Percentiles rank a stretch among this genome's conserved stretches.
Evolutionary conservation across 1,284 basidiomycete genomes (phyloP).

Genomic region (Rhodotorula sp.): DNA sequence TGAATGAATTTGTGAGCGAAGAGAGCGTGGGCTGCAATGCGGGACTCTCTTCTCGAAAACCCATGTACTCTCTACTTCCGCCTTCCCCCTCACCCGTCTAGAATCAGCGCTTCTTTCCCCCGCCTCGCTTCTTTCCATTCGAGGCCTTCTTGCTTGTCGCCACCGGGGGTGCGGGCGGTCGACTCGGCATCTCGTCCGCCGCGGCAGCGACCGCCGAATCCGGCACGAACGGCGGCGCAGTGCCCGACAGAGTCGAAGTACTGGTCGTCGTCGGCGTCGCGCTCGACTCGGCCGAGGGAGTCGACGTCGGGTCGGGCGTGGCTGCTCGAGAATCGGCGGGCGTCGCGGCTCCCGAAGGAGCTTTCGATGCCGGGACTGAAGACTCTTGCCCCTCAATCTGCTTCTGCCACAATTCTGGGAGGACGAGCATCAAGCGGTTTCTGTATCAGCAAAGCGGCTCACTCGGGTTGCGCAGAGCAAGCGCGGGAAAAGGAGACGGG

Average conservation of each 20-base stretch:
- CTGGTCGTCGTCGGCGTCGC: not conserved
- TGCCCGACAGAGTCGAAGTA: too few species aligned
- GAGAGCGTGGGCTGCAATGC: too few species aligned
- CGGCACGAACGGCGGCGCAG: not conserved
- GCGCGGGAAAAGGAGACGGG: not conserved
- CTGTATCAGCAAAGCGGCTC: too few species aligned
- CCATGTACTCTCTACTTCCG: not conserved
- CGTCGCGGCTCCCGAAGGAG: not conserved
- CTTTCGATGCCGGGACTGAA: not conserved
- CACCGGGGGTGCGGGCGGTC: too few species aligned
- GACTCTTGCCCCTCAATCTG: conserved; percentile 35
- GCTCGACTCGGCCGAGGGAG: not conserved
- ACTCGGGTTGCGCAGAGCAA: not conserved
- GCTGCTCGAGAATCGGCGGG: not conserved
- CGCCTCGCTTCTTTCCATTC: conserved; percentile 2
- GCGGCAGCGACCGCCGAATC: conserved; percentile 1
- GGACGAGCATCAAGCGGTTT: too few species aligned
- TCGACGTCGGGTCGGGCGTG: not conserved
- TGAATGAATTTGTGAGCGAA: not conserved
- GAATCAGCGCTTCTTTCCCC: not conserved
- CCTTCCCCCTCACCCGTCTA: too few species aligned
- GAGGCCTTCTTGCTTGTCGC: not conserved
- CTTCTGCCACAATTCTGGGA: conserved; percentile 42
- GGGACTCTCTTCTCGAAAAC: too few species aligned
- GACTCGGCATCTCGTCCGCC: not conserved